Percentiles rank a stretch among this genome's conserved stretches.
These are phyloP conservation scores for Rhodotorula toruloides DNA, from an alignment of 768 basidiomycete species.

Conservation along the genomic window DNA sequence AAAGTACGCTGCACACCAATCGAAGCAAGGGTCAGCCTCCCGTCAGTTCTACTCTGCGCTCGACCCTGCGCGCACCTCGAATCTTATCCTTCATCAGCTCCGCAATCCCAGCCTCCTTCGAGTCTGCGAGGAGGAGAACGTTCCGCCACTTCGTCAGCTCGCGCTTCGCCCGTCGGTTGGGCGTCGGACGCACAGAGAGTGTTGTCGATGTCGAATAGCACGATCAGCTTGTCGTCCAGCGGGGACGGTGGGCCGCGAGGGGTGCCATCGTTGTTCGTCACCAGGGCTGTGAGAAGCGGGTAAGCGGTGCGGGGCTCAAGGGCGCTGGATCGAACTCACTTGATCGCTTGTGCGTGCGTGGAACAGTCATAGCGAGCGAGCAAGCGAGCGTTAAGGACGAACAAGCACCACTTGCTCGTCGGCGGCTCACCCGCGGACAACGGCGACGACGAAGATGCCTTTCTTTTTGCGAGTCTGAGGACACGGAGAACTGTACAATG, in stretches of 20 bases:
- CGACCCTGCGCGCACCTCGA: conserved; percentile 15
- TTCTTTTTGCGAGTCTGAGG: too few species aligned
- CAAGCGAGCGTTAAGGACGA: not conserved
- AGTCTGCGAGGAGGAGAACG: conserved; percentile 2
- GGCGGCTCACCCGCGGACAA: not conserved
- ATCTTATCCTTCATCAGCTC: conserved; percentile 37
- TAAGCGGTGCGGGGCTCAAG: too few species aligned
- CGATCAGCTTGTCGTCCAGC: conserved; percentile 6
- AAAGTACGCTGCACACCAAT: conserved; percentile 18
- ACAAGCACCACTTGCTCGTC: not conserved
- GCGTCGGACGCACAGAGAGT: conserved; percentile 15
- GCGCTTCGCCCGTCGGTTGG: not conserved
- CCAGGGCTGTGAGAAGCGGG: conserved; percentile 1
- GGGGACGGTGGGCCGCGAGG: not conserved
- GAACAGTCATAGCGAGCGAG: not conserved
- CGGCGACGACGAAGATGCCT: too few species aligned
- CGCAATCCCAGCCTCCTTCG: conserved; percentile 29
- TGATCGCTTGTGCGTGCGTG: too few species aligned
- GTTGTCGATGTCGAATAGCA: conserved; percentile 39
- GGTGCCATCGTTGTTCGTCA: not conserved
- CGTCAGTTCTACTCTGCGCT: too few species aligned
- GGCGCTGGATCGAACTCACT: not conserved
- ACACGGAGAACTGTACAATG: too few species aligned
- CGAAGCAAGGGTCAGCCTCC: not conserved
- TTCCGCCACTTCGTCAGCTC: too few species aligned